These are phyloP conservation scores for Lotmaria passim DNA, from an alignment of 208 protist genomes.

Conservation along the genomic window DNA sequence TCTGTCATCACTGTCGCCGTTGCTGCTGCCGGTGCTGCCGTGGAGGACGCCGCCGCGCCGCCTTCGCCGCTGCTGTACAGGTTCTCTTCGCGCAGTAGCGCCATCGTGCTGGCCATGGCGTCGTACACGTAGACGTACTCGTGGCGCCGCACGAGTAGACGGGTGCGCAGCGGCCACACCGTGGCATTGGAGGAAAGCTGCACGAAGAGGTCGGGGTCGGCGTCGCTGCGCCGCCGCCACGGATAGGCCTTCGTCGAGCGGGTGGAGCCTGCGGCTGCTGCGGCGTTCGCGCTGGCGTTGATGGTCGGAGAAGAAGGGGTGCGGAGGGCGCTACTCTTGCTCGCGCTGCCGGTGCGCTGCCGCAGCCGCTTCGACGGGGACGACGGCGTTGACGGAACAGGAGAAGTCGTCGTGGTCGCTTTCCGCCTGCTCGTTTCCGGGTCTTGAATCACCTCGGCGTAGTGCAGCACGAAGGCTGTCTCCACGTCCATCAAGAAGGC, in stretches of 20 bases:
- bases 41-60: neutral
- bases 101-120: slow-evolving; percentile 45
- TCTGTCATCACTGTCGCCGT: no score
- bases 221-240: slow-evolving; percentile 18
- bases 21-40: neutral
- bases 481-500: slow-evolving; percentile 29
- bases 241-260: neutral
- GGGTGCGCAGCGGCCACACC: slow-evolving; percentile 63
- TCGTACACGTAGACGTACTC: slow-evolving; percentile 69
- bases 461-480: slow-evolving; percentile 51
- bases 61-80: slow-evolving; percentile 4
- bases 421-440: neutral
- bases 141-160: slow-evolving; percentile 42
- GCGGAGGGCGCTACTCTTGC: neutral
- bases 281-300: neutral
- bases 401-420: neutral
- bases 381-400: neutral
- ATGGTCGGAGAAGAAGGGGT: neutral
- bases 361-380: slow-evolving; percentile 6
- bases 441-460: slow-evolving; percentile 36
- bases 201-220: slow-evolving; percentile 22
- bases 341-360: slow-evolving; percentile 7
- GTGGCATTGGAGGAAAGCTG: slow-evolving; percentile 26
- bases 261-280: neutral
- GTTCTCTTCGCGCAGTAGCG: slow-evolving; percentile 37